Evolutionary conservation across 1,284 basidiomycete genomes (phyloP), one percentile per base, ranked within the genome.

Genomic region (Mycena sp.): DNA sequence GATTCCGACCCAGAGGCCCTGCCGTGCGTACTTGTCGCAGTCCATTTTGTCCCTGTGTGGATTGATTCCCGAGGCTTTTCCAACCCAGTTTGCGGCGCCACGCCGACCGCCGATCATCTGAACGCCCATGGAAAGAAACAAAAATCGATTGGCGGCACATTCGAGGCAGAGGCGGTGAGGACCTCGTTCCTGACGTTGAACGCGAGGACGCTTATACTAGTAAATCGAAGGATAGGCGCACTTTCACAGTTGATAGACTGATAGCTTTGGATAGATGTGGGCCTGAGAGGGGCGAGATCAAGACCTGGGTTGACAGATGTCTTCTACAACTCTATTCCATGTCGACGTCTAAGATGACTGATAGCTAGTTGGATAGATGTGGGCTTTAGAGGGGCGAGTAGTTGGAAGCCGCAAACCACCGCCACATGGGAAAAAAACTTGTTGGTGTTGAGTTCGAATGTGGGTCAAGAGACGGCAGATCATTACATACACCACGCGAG

Each of bases 241-340:
- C n/a, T n/a, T n/a, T n/a, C n/a, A n/a, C n/a, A n/a, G n/a, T n/a
- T 44, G 43, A 44, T 44, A 44, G 43, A 25, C 43, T 44, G 43
- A 44, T 44, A 25, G 23, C 43, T 25, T 44, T 26, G 43, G 11
- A 44, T 44, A 44, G 43, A 44, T 44, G 43, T 44, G 43, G 43
- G 43, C 43, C 43, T 44, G 43, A 44, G 43, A 44, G 43, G 43
- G 43, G 43, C 23, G 43, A 44, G 21, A 25, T 44, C 43, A 44
- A 44, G 6, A 44, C 43, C 43, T 44, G 43, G 43, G 19, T 25
- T 44, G 43, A 44, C 43, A 44, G 43, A 1, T 44, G 43, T 44
- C 43, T 26, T 44, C 43, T 44, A 5, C 43, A 44, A 44, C 43
- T 44, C 43, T 44, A 44, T 44, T 44, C 43, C 43, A 44, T 44